Conservation (phyloP, 208 protist species). For the Crithidia mellificae region DNA sequence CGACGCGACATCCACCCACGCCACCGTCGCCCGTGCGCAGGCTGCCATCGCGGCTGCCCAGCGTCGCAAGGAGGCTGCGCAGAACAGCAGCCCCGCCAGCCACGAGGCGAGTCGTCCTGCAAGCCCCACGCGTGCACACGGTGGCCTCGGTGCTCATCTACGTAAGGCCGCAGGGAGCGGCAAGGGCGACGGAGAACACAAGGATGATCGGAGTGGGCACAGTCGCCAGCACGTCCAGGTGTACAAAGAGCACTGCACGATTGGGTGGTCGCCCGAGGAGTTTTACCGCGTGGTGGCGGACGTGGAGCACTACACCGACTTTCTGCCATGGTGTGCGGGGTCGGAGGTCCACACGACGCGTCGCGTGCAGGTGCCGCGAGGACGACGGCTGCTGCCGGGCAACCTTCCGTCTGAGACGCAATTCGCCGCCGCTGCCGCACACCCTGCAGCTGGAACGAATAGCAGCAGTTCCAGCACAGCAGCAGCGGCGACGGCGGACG, state of each 20-base stretch:
- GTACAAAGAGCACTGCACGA: constrained; percentile 77
- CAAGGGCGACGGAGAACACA: neutral
- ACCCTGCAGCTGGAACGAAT: too few relatives aligned
- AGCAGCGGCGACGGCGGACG: neutral
- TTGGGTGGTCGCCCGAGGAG: constrained; percentile 72
- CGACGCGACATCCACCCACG: neutral
- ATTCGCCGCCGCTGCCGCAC: too few relatives aligned
- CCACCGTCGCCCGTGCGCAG: constrained; percentile 38
- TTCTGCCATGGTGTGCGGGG: constrained; percentile 80
- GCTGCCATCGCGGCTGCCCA: constrained; percentile 36
- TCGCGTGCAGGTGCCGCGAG: constrained; percentile 25
- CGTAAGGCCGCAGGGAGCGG: neutral
- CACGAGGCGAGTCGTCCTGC: neutral
- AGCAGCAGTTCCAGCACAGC: too few relatives aligned
- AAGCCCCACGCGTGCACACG: too few relatives aligned
- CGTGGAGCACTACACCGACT: constrained; percentile 68
- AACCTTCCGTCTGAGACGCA: neutral
- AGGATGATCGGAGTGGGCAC: neutral
- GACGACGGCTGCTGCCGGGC: constrained; percentile 8
- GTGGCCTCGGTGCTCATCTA: neutral
- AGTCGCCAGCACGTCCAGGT: constrained; percentile 40
- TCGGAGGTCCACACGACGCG: constrained; percentile 61
- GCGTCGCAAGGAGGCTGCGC: neutral
- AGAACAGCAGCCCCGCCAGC: neutral
- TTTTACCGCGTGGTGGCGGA: constrained; percentile 79